Evolutionary conservation across 371 early-diverging fungal genomes (phyloP).

Genomic region (Mortierella sp.): DNA sequence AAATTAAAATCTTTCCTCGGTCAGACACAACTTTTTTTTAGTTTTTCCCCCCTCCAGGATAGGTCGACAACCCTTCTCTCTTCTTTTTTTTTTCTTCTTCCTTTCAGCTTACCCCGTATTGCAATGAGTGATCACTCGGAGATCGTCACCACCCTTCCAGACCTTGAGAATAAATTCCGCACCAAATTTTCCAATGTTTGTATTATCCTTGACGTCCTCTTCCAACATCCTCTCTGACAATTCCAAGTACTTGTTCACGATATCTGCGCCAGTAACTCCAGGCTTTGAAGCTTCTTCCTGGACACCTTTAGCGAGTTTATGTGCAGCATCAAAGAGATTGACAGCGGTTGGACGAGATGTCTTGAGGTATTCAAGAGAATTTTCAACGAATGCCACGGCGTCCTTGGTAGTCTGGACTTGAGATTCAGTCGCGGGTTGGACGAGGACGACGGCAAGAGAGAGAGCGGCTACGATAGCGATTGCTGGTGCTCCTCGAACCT

Average conservation of each 20-base stretch:
- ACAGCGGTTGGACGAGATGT: conserved; percentile 97
- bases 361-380: conserved; percentile 82
- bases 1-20: too few relatives aligned
- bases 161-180: conserved; percentile 60
- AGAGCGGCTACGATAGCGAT: conserved; percentile 97
- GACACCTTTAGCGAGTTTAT: conserved; percentile 69
- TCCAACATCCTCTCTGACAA: conserved; percentile 89
- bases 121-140: conserved; percentile 94
- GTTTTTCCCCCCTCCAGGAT: background rate
- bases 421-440: conserved; percentile 16
- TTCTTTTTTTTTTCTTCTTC: background rate
- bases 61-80: background rate
- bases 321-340: conserved; percentile 95
- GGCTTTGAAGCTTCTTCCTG: conserved; percentile 29
- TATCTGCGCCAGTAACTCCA: conserved; percentile 52
- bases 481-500: conserved; percentile 95
- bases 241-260: conserved; percentile 73
- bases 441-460: conserved; percentile 89
- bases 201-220: conserved; percentile 90
- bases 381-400: conserved; percentile 67
- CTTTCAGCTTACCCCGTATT: conserved; percentile 84
- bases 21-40: background rate
- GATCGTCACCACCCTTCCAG: conserved; percentile 52
- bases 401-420: conserved; percentile 38
- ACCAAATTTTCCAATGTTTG: conserved; percentile 88